phyloP scores from a whole-genome alignment of 257 asterid genomes.

The Solanum piurae region DNA sequence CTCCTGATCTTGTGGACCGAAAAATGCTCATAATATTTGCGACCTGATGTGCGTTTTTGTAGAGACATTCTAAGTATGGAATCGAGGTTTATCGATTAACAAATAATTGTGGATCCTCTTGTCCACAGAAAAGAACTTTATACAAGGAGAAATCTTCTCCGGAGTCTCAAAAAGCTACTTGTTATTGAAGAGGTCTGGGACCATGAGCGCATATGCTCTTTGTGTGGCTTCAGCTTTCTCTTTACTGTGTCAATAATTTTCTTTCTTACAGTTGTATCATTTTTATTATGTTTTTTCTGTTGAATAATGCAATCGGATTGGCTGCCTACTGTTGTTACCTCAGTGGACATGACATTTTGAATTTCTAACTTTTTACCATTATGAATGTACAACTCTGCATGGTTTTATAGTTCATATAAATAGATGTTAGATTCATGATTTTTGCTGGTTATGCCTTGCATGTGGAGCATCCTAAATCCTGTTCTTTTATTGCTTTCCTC shows the following conservation, averaged over 20 bases:
- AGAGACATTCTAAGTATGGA: not conserved
- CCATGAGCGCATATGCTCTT: not conserved
- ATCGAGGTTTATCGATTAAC: not conserved
- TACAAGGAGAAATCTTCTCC: not conserved
- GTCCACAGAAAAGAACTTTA: not conserved
- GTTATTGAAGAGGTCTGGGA: not conserved
- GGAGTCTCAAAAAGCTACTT: not conserved
- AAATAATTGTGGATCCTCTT: not conserved
- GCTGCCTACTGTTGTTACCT: not conserved
- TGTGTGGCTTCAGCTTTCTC: not conserved
- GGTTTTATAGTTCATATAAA: not conserved
- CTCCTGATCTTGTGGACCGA: not conserved
- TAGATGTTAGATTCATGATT: not conserved
- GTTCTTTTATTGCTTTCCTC: not conserved
- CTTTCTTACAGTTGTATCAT: not conserved
- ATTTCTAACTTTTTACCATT: not conserved
- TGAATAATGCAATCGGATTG: not conserved
- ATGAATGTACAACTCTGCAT: not conserved
- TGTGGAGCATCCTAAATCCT: not conserved
- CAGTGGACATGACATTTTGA: not conserved
- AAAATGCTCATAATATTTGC: not conserved
- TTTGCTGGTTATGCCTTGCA: not conserved
- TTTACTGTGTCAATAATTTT: not conserved
- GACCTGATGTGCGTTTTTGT: not conserved
- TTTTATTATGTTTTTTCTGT: not conserved